Percentiles rank a stretch among this genome's conserved stretches.
These are phyloP conservation scores for Termitomyces heimii DNA, from an alignment of 768 basidiomycete genomes.

Conservation along the genomic window DNA sequence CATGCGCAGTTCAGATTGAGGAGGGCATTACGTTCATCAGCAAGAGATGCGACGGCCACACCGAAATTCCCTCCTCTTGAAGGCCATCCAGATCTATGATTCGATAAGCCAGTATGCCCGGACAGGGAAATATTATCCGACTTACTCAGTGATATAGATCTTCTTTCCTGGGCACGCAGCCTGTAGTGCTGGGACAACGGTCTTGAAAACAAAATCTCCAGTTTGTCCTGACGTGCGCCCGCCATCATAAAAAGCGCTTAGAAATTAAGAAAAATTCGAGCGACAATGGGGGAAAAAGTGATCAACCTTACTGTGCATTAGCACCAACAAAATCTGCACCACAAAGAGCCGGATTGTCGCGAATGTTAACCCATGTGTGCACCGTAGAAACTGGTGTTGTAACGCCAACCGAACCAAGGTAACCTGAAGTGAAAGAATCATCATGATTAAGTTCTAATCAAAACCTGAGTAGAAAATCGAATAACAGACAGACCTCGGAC, in stretches of 20 bases:
- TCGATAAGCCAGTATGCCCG: not conserved
- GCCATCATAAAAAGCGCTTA: slow-evolving; percentile 31
- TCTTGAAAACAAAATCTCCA: slow-evolving; percentile 33
- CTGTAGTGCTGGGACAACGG: slow-evolving; percentile 29
- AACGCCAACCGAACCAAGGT: slow-evolving; percentile 26
- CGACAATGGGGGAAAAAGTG: not conserved
- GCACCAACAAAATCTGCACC: slow-evolving; percentile 32
- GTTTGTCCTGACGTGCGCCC: slow-evolving; percentile 24
- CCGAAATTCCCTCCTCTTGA: slow-evolving; percentile 26
- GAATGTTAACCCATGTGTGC: slow-evolving; percentile 30
- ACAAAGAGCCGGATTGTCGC: slow-evolving; percentile 25
- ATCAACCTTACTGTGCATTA: slow-evolving; percentile 28
- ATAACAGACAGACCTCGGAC: slow-evolving; percentile 25
- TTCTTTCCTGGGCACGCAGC: slow-evolving; percentile 31
- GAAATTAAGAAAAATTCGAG: not conserved
- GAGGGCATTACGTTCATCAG: slow-evolving; percentile 27
- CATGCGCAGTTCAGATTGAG: slow-evolving; percentile 30
- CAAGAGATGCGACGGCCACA: slow-evolving; percentile 23
- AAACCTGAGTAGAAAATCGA: not conserved
- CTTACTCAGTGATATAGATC: slow-evolving; percentile 30
- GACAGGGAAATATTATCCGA: not conserved
- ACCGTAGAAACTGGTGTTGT: slow-evolving; percentile 30
- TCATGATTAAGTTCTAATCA: not conserved
- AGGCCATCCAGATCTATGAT: slow-evolving; percentile 32
- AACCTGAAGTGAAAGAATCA: slow-evolving; percentile 14